These are phyloP conservation scores for Xylogone sp. DNA, from an alignment of 2,329 filamentous ascomycete genomes.

Conservation along the genomic window DNA sequence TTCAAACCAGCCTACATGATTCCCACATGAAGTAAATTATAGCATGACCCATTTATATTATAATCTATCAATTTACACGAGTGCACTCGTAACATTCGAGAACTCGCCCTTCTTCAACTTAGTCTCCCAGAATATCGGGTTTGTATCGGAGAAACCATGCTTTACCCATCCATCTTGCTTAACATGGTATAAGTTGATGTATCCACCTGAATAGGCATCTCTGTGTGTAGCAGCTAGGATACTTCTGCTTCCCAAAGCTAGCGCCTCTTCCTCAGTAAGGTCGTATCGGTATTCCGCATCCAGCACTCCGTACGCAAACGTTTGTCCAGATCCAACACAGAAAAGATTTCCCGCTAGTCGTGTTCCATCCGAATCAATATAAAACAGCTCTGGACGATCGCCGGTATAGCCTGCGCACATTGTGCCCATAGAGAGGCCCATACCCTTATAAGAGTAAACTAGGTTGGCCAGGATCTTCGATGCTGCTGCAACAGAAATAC, in stretches of 20 bases:
- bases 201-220: slow-evolving; percentile 98
- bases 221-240: slow-evolving; percentile 95
- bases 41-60: neutral
- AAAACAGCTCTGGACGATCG: slow-evolving; percentile 96
- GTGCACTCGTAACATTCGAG: neutral
- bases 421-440: slow-evolving; percentile 98
- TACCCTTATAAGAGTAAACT: slow-evolving; percentile 98
- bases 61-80: neutral
- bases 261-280: slow-evolving; percentile 77
- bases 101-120: slow-evolving; percentile 81
- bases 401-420: slow-evolving; percentile 98
- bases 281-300: slow-evolving; percentile 95
- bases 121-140: slow-evolving; percentile 99
- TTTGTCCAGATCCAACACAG: slow-evolving; percentile 97
- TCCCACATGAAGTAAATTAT: neutral
- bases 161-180: slow-evolving; percentile 99
- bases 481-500: slow-evolving; percentile 94
- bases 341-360: slow-evolving; percentile 91
- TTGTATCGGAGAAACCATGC: slow-evolving; percentile 97
- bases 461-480: slow-evolving; percentile 98
- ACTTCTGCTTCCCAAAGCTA: slow-evolving; percentile 86
- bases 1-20: too few relatives aligned
- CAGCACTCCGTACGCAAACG: slow-evolving; percentile 96
- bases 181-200: slow-evolving; percentile 98
- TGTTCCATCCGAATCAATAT: slow-evolving; percentile 97